phyloP scores from a whole-genome alignment of 345 rosid species.

The Eucalyptus polyanthemos region DNA sequence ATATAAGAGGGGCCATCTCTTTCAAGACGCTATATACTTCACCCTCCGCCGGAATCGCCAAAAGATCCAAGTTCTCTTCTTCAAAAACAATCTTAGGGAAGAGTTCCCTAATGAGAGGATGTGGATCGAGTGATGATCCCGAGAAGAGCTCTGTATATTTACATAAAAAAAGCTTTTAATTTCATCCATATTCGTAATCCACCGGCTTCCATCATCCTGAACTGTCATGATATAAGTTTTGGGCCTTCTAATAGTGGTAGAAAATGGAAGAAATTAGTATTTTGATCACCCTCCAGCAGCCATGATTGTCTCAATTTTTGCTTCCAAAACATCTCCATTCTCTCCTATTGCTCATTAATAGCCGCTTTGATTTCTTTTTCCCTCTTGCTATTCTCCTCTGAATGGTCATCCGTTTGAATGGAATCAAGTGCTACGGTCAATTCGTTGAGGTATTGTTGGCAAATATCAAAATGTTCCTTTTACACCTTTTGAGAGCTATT shows the following conservation, averaged over 20 bases:
- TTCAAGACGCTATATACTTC: not conserved
- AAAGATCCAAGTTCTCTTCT: not conserved
- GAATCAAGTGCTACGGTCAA: not conserved
- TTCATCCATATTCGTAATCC: not conserved
- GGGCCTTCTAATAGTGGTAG: not conserved
- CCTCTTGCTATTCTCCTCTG: not conserved
- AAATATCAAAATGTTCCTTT: not conserved
- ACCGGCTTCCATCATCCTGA: not conserved
- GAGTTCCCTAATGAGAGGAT: no score
- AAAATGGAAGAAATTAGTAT: not conserved
- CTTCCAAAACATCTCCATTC: not conserved
- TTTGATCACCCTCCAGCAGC: not conserved
- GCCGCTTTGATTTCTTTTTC: not conserved
- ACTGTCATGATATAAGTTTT: not conserved
- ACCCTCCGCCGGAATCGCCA: no score
- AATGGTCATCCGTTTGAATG: not conserved
- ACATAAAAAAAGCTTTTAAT: not conserved
- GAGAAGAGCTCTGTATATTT: not conserved
- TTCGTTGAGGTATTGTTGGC: not conserved
- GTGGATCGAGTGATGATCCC: not conserved
- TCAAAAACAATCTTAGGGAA: not conserved
- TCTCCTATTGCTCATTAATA: not conserved
- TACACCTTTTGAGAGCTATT: not conserved
- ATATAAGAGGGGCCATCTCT: not conserved
- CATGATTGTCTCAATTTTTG: not conserved